Evolutionary conservation across 345 rosid genomes (phyloP), one percentile per base, ranked within the genome.

Genomic region (Arabis alpina): DNA sequence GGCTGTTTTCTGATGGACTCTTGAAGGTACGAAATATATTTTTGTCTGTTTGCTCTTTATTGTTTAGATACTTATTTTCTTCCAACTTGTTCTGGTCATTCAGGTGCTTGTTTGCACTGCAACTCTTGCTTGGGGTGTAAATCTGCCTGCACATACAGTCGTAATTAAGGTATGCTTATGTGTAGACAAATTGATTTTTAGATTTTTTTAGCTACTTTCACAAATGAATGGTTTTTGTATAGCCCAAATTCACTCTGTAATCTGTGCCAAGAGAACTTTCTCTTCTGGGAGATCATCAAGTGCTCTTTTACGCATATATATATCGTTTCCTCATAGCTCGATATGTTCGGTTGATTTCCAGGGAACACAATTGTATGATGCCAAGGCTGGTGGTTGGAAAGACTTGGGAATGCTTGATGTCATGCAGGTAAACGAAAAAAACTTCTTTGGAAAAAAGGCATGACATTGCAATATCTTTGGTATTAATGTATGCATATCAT

Each of bases 331-430:
- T 55, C 66, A 63, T 64, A 71, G 27, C 76, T 70, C 61, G 50
- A 41, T 54, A 37, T 51, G 72, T 77, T 48, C 57, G 54, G 62
- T 76, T 63, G 23, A 70, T 49, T 61, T 82, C 13, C 73, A 93
- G 98, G 98, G 98, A 28, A 93, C 98, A 56, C 98, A 93, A 68
- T 74, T 93, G 75, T 93, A 90, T 72, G 96, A 93, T 84, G 88
- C 97, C 48, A 91, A 91, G 86, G 98, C 97, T 80, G 98, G 98
- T 80, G 98, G 98, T 12, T 93, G 98, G 98, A 82, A 81, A 76
- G 98, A 93, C 84, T 79, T 93, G 61, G 98, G 98, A 63, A 93
- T 91, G 98, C 94, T 93, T 65, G 98, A 93, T 78, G 97, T 93
- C 70, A 93, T 93, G 98, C 98, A 93, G 91, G 98, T 85, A 75